A percentile compares a stretch with the other conserved stretches of the same genome.
phyloP scores from a whole-genome alignment of 257 asterid species.

The Nyctanthes arbortristis region DNA sequence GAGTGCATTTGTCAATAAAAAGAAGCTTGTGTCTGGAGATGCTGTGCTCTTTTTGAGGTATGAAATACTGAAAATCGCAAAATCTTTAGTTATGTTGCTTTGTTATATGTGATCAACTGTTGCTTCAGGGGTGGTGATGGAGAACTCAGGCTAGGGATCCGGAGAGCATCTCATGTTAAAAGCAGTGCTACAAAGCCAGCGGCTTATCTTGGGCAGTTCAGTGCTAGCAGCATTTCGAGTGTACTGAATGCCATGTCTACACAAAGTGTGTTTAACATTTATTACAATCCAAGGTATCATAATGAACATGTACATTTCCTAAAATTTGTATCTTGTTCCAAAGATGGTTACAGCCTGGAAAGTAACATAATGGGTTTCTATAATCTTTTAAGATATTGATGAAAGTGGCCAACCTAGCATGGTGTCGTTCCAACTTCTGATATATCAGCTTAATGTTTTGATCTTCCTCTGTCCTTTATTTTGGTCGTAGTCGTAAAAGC shows the following conservation, averaged over 20 bases:
- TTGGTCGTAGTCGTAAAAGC: background rate
- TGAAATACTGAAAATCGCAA: conserved; percentile 9
- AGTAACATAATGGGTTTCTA: background rate
- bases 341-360: background rate
- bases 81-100: conserved; percentile 6
- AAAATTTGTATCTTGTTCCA: background rate
- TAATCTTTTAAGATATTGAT: background rate
- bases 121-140: conserved; percentile 96
- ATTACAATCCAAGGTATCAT: conserved; percentile 91
- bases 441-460: background rate
- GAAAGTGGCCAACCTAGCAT: background rate
- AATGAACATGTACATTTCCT: background rate
- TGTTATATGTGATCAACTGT: conserved; percentile 15
- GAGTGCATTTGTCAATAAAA: conserved; percentile 95
- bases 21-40: conserved; percentile 90
- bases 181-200: conserved; percentile 46
- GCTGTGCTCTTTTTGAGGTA: conserved; percentile 95
- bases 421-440: background rate
- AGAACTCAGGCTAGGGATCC: conserved; percentile 91
- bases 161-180: conserved; percentile 79
- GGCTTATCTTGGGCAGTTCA: conserved; percentile 38
- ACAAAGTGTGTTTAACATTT: conserved; percentile 54
- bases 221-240: conserved; percentile 59
- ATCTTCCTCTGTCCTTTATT: background rate
- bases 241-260: conserved; percentile 66